phyloP scores from a whole-genome alignment of 495 filamentous ascomycete species.

The Aspergillus leporis region DNA sequence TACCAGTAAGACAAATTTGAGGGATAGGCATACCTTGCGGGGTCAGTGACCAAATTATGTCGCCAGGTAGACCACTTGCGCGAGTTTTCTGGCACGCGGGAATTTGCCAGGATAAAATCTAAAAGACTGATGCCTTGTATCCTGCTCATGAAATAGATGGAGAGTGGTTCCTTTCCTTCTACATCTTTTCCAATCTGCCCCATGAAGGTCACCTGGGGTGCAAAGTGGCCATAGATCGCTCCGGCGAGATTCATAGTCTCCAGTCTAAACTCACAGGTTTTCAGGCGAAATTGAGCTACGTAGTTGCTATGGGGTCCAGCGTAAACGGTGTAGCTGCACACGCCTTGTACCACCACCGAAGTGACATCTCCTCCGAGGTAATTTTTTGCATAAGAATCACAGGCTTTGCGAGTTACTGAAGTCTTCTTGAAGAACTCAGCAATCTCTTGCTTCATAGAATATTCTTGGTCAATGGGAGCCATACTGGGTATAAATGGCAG shows the following conservation, averaged over 20 bases:
- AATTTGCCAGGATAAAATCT: constrained; percentile 35
- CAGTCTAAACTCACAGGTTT: constrained; percentile 31
- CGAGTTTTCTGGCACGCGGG: constrained; percentile 30
- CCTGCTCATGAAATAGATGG: constrained; percentile 39
- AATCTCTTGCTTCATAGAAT: constrained; percentile 40
- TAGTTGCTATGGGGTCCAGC: constrained; percentile 37
- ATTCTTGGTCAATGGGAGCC: constrained; percentile 25
- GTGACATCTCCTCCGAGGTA: constrained; percentile 33
- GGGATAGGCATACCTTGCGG: constrained; percentile 23
- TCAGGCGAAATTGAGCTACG: constrained; percentile 44
- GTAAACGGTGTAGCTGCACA: constrained; percentile 46
- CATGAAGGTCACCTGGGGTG: constrained; percentile 32
- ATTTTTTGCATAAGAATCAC: constrained; percentile 32
- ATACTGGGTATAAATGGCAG: neutral
- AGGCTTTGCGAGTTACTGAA: constrained; percentile 35
- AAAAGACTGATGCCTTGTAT: constrained; percentile 37
- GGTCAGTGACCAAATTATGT: constrained; percentile 31
- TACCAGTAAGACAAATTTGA: neutral
- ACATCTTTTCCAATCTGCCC: constrained; percentile 35
- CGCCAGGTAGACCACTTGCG: constrained; percentile 30
- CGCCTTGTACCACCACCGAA: constrained; percentile 40
- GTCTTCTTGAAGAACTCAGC: constrained; percentile 38
- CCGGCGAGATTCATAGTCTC: constrained; percentile 29
- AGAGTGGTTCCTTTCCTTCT: constrained; percentile 35
- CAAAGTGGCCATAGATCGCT: constrained; percentile 34